phyloP scores from a whole-genome alignment of 2,329 filamentous ascomycete genomes.

The Aspergillus udagawae region DNA sequence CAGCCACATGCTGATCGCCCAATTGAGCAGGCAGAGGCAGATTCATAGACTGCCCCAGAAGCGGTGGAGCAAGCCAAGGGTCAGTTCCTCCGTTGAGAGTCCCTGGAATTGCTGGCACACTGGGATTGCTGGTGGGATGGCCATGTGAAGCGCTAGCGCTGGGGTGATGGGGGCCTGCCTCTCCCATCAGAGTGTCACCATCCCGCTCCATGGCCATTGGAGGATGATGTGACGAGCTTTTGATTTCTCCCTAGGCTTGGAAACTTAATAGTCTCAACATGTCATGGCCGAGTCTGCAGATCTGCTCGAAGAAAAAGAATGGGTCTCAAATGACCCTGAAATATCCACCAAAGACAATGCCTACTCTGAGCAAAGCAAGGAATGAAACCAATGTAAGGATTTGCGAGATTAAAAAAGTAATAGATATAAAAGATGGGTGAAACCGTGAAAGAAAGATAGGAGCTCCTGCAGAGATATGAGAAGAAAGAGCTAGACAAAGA shows the following conservation, averaged over 20 bases:
- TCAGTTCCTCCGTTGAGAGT: constrained; percentile 18
- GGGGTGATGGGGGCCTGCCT: constrained; percentile 19
- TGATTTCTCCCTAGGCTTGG: constrained; percentile 6
- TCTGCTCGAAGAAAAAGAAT: not conserved
- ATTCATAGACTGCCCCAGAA: constrained; percentile 17
- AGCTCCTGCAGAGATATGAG: not conserved
- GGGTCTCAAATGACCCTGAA: not conserved
- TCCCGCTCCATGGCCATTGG: constrained; percentile 29
- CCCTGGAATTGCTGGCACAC: constrained; percentile 11
- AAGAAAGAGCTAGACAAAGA: not conserved
- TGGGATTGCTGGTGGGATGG: constrained; percentile 11
- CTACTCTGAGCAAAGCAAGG: not conserved
- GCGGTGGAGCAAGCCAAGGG: constrained; percentile 20
- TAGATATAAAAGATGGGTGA: not conserved
- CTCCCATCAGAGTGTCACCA: constrained; percentile 40
- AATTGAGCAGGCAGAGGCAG: constrained; percentile 15
- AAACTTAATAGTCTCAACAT: constrained; percentile 3
- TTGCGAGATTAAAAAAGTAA: not conserved
- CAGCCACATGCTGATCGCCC: constrained; percentile 3
- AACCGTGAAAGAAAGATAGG: not conserved
- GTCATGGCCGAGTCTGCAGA: constrained; percentile 14
- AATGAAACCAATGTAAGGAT: not conserved
- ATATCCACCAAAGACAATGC: not conserved
- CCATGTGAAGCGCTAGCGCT: constrained; percentile 15
- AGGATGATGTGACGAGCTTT: constrained; percentile 3